Percentiles rank a stretch among this genome's conserved stretches.
Evolutionary conservation across 2,329 filamentous ascomycete genomes (phyloP).

Genomic region (Penicillium sp.): DNA sequence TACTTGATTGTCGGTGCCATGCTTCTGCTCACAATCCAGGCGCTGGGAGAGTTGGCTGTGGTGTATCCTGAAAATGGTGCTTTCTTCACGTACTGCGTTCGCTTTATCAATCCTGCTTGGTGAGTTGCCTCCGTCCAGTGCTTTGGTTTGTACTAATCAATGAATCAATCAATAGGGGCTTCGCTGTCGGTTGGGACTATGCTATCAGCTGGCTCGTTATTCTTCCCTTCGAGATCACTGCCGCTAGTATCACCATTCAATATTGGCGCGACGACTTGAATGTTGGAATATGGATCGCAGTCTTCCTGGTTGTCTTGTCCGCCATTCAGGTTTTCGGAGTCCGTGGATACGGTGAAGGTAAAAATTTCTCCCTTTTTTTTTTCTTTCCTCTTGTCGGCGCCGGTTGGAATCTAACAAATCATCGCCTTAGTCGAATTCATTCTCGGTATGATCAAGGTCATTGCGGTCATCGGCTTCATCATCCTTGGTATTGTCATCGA

Average conservation of each 20-base stretch:
- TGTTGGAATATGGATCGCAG: conserved; percentile 59
- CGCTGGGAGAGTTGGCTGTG: conserved; percentile 64
- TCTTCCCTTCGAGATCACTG: conserved; percentile 74
- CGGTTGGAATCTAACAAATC: neutral
- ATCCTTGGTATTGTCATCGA: conserved; percentile 74
- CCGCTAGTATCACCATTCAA: conserved; percentile 57
- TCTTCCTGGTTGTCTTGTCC: conserved; percentile 58
- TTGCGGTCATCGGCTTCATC: conserved; percentile 65
- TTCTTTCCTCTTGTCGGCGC: too few relatives aligned
- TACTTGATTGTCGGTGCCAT: conserved; percentile 62
- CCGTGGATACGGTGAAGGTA: conserved; percentile 48
- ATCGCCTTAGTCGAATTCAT: conserved; percentile 57
- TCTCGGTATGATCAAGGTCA: conserved; percentile 61
- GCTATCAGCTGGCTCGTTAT: conserved; percentile 82
- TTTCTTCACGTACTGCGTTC: conserved; percentile 64
- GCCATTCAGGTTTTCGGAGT: conserved; percentile 61
- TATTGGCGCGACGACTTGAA: conserved; percentile 58
- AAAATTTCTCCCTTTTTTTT: neutral
- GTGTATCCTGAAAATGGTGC: conserved; percentile 66
- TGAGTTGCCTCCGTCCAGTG: conserved; percentile 22
- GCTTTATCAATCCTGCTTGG: conserved; percentile 65
- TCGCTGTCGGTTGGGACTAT: conserved; percentile 60
- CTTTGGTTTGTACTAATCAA: neutral
- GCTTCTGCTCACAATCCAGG: conserved; percentile 62
- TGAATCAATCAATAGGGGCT: conserved; percentile 38